Evolutionary conservation across 2,329 filamentous ascomycete species (phyloP), one percentile per base, ranked within the genome.

Genomic region (Hirsutella thompsonii): DNA sequence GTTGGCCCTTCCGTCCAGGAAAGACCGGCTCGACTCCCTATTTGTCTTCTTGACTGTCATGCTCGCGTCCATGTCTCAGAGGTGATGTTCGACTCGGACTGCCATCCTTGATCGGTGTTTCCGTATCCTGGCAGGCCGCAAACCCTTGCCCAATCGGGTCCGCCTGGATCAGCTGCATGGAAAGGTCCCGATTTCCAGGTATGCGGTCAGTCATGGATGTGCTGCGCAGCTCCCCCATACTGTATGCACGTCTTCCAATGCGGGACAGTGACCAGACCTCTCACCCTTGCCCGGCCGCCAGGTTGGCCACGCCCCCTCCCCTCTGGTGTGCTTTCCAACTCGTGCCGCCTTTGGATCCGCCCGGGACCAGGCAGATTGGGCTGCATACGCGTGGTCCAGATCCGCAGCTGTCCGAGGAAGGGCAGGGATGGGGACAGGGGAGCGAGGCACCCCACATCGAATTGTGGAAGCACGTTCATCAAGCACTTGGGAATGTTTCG

Each of bases 201-300:
- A 20, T 11, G 13, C 5, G 20, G n/a, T 18, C 38, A 16, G 32
- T 34, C 32, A 34, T 18, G 16, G 14, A n/a, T 8, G 32, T 34
- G 32, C 19, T 34, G 8, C 16, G 32, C 32, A 34, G 11, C 6
- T n/a, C 16, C 16, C 30, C n/a, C n/a, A n/a, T n/a, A n/a, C n/a
- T n/a, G 20, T 11, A 38, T 38, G 40, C 40, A 42, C 29, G 40
- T 42, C 29, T 42, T 38, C 40, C n/a, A 41, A 34, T 33, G 21
- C 30, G 35, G 35, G 20, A 41, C 37, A 38, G 18, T 38, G 23
- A 11, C 23, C 23, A 26, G 23, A 11, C 23, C 11, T 26, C 23
- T 6, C 11, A 26, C 23, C 23, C 23, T 11, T 26, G 23, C 23
- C 23, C 23, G 6, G 23, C 11, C 23, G 23, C 11, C n/a, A n/a